Conservation (phyloP, 768 basidiomycete genomes). For the Tricholomella constricta region DNA sequence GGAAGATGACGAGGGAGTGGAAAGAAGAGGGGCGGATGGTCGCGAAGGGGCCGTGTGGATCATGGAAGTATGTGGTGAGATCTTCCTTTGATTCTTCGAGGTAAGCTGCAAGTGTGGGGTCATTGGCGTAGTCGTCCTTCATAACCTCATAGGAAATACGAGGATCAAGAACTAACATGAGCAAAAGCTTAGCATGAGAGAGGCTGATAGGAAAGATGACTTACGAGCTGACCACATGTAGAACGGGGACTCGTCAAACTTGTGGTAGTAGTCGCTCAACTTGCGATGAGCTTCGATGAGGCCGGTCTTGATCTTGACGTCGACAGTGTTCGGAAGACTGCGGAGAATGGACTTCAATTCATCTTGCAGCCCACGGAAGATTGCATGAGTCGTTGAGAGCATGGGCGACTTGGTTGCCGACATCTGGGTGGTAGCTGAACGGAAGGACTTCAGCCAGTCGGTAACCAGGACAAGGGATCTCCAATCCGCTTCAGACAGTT, state of each 20-base stretch:
- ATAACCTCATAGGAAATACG: slow-evolving; percentile 26
- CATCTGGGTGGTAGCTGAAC: slow-evolving; percentile 32
- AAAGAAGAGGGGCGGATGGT: neutral
- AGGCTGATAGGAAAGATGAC: slow-evolving; percentile 5
- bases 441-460: slow-evolving; percentile 24
- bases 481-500: slow-evolving; percentile 25
- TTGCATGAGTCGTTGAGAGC: slow-evolving; percentile 32
- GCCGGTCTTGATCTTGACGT: slow-evolving; percentile 17
- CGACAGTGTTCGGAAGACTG: slow-evolving; percentile 17
- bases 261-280: slow-evolving; percentile 33
- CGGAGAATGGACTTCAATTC: slow-evolving; percentile 20
- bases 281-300: slow-evolving; percentile 30
- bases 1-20: neutral
- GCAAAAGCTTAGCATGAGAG: neutral
- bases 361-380: slow-evolving; percentile 35
- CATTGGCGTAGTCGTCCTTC: slow-evolving; percentile 20
- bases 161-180: slow-evolving; percentile 32
- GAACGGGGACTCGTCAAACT: slow-evolving; percentile 30
- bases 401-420: slow-evolving; percentile 33
- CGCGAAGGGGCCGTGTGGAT: no score
- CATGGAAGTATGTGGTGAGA: slow-evolving; percentile 7
- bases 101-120: slow-evolving; percentile 14
- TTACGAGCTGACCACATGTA: slow-evolving; percentile 33
- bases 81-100: slow-evolving; percentile 11
- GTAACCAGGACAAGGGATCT: slow-evolving; percentile 13